Evolutionary conservation across 495 filamentous ascomycete genomes (phyloP).

Genomic region (Xylaria telfairii): DNA sequence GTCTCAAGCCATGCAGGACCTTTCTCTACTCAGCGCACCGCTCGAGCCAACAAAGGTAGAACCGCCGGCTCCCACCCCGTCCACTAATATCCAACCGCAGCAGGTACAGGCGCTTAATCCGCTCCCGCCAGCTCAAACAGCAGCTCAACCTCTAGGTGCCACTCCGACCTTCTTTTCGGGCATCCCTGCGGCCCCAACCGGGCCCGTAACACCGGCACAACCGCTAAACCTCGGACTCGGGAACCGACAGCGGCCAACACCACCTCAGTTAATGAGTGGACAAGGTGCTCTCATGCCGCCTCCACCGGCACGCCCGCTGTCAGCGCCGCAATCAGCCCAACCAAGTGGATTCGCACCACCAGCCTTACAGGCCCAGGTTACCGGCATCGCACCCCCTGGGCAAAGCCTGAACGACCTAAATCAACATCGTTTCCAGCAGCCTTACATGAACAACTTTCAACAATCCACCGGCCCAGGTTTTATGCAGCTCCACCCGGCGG

Average conservation of each 20-base stretch:
- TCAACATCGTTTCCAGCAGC: slow-evolving; percentile 69
- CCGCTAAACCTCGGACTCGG: slow-evolving; percentile 49
- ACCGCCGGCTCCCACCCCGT: slow-evolving; percentile 48
- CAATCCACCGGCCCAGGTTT: slow-evolving; percentile 52
- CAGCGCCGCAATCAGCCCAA: slow-evolving; percentile 85
- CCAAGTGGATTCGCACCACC: slow-evolving; percentile 73
- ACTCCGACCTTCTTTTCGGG: slow-evolving; percentile 57
- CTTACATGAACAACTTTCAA: slow-evolving; percentile 50
- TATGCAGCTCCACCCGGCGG: slow-evolving; percentile 42
- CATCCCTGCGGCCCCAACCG: slow-evolving; percentile 42
- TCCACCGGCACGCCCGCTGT: slow-evolving; percentile 82
- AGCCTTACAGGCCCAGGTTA: slow-evolving; percentile 84
- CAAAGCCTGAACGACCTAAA: slow-evolving; percentile 76
- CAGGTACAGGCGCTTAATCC: slow-evolving; percentile 46
- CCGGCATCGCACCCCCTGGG: slow-evolving; percentile 76
- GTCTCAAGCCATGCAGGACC: slow-evolving; percentile 77
- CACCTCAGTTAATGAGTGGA: slow-evolving; percentile 64
- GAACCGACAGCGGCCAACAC: slow-evolving; percentile 74
- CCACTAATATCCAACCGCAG: slow-evolving; percentile 49
- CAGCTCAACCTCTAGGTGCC: slow-evolving; percentile 59
- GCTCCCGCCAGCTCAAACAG: slow-evolving; percentile 57
- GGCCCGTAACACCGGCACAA: slow-evolving; percentile 29
- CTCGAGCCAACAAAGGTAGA: slow-evolving; percentile 74
- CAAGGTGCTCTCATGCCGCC: slow-evolving; percentile 72
- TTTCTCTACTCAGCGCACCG: slow-evolving; percentile 77